A percentile compares a stretch with the other conserved stretches of the same genome.
phyloP scores from a whole-genome alignment of 257 asterid genomes.

The Anisodus tanguticus region DNA sequence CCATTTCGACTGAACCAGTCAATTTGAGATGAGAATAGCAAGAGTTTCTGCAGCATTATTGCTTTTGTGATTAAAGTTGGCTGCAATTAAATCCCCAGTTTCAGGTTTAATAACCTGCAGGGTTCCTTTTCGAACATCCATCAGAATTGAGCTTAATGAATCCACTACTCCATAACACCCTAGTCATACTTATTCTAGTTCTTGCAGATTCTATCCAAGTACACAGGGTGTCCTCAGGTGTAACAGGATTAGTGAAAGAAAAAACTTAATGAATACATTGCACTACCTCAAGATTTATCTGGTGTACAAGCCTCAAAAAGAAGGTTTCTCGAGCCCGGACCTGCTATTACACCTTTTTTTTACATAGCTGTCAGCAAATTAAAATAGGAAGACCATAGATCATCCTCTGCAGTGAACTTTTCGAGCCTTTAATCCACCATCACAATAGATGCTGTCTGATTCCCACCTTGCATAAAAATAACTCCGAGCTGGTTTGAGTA shows the following conservation, averaged over 20 bases:
- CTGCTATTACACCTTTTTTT: not conserved
- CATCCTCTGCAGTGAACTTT: not conserved
- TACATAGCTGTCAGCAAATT: not conserved
- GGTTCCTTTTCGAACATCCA: not conserved
- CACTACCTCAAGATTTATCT: not conserved
- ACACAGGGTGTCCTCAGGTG: not conserved
- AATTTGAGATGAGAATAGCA: not conserved
- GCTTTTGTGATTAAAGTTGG: not conserved
- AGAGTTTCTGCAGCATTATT: not conserved
- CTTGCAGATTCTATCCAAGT: not conserved
- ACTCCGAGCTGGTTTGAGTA: not conserved
- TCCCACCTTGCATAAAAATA: not conserved
- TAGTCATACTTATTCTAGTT: not conserved
- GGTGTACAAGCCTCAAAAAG: not conserved
- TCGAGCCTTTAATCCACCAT: not conserved
- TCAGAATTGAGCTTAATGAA: not conserved
- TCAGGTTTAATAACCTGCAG: not conserved
- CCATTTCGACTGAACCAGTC: not conserved
- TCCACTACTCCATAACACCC: not conserved
- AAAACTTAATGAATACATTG: not conserved
- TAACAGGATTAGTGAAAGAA: not conserved
- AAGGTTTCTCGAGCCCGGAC: not conserved
- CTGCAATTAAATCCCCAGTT: not conserved
- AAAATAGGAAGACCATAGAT: not conserved
- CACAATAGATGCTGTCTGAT: not conserved